phyloP scores from a whole-genome alignment of 2,329 filamentous ascomycete species.

The Hawksworthiomyces lignivorus region DNA sequence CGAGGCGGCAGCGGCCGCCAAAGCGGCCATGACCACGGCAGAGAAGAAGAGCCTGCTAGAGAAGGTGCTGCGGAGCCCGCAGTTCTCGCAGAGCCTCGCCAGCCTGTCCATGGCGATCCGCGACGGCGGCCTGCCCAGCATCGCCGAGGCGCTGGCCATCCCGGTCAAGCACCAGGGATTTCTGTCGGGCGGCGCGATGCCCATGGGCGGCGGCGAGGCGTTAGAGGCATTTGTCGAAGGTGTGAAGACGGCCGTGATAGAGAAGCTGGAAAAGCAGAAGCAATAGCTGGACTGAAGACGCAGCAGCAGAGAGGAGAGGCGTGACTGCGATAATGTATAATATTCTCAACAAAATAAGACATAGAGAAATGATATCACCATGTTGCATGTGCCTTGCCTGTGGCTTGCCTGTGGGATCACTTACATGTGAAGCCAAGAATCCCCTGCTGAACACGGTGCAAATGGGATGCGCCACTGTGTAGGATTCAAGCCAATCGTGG shows the following conservation, averaged over 20 bases:
- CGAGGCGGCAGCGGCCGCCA: conserved; percentile 62
- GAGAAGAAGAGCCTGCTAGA: conserved; percentile 77
- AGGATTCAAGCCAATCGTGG: too few species aligned
- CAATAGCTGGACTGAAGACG: too few species aligned
- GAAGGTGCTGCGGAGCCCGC: conserved; percentile 78
- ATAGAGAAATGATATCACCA: too few species aligned
- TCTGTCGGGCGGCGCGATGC: conserved; percentile 66
- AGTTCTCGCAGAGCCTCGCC: conserved; percentile 79
- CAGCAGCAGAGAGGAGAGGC: too few species aligned
- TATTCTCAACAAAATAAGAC: too few species aligned
- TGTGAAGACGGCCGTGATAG: conserved; percentile 70
- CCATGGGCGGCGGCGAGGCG: conserved; percentile 79
- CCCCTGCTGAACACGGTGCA: too few species aligned
- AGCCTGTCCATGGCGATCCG: conserved; percentile 81
- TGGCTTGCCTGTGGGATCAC: too few species aligned
- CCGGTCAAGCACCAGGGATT: conserved; percentile 79
- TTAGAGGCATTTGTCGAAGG: conserved; percentile 88
- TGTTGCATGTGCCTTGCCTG: too few species aligned
- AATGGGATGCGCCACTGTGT: too few species aligned
- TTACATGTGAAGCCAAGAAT: too few species aligned
- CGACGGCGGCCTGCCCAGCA: conserved; percentile 81
- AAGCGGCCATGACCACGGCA: conserved; percentile 61
- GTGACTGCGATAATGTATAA: too few species aligned
- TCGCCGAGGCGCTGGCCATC: conserved; percentile 78
- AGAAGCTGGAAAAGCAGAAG: conserved; percentile 28